phyloP scores from a whole-genome alignment of 2,329 filamentous ascomycete species.

The Huntiella omanensis region DNA sequence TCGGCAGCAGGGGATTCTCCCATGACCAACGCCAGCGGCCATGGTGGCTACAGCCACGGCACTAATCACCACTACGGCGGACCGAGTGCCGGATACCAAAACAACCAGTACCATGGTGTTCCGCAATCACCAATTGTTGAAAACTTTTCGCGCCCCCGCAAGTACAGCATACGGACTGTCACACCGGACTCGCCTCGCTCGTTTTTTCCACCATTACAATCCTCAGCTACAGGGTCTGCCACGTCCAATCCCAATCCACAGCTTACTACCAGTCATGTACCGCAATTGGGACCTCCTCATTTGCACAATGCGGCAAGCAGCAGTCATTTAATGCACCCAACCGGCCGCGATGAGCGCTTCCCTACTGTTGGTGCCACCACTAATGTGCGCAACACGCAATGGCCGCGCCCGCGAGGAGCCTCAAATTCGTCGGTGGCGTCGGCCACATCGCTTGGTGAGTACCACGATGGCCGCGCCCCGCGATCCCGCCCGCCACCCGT shows the following conservation, averaged over 20 bases:
- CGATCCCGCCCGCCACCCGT: conserved; percentile 12
- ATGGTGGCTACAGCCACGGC: conserved; percentile 17
- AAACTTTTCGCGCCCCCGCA: conserved; percentile 42
- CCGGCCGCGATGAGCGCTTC: background rate
- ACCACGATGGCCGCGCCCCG: conserved; percentile 18
- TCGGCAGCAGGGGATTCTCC: background rate
- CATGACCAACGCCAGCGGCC: background rate
- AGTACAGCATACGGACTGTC: conserved; percentile 25
- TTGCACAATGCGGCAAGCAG: no score
- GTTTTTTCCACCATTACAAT: background rate
- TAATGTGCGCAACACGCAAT: conserved; percentile 1
- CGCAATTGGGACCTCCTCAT: no score
- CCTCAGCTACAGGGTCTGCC: background rate
- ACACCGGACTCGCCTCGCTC: conserved; percentile 5
- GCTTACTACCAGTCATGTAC: no score
- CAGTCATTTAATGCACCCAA: no score
- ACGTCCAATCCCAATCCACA: background rate
- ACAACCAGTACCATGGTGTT: background rate
- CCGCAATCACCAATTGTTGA: conserved; percentile 21
- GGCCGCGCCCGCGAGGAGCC: conserved; percentile 13
- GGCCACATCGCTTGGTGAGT: conserved; percentile 22
- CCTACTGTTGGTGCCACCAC: background rate
- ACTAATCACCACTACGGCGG: conserved; percentile 3
- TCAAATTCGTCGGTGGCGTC: conserved; percentile 27
- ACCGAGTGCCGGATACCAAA: background rate